These are phyloP conservation scores for Climacium dendroides DNA, from an alignment of 225 moss, liverwort and hornwort genomes.

Conservation along the genomic window DNA sequence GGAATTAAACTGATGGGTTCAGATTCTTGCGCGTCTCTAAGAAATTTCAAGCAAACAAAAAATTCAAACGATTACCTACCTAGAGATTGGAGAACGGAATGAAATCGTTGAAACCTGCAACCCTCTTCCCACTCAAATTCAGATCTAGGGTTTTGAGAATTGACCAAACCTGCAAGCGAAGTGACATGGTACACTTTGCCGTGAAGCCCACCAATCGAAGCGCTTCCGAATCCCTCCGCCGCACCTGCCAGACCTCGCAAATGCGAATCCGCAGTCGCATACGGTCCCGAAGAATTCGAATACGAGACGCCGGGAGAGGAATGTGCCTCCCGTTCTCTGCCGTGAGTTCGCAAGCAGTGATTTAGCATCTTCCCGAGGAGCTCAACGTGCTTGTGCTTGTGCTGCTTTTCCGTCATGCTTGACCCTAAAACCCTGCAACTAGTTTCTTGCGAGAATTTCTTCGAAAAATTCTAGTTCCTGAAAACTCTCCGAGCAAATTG, in stretches of 20 bases:
- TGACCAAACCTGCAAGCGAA: slow-evolving; percentile 17
- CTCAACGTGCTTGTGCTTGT: background rate
- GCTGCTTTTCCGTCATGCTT: background rate
- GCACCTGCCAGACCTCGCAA: slow-evolving; percentile 19
- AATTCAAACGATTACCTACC: background rate
- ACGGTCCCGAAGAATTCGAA: background rate
- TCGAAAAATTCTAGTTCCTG: background rate
- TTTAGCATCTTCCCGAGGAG: background rate
- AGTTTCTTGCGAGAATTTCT: background rate
- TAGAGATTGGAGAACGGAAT: background rate
- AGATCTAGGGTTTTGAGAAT: background rate
- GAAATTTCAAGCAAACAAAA: background rate
- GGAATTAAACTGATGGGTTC: background rate
- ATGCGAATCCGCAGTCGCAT: slow-evolving; percentile 10
- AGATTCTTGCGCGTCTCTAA: background rate
- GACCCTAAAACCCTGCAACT: no score
- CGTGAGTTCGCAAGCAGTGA: background rate
- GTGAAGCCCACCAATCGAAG: slow-evolving; percentile 3
- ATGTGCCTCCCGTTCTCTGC: background rate
- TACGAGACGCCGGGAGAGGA: background rate
- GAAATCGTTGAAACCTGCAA: background rate
- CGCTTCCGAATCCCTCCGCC: slow-evolving; percentile 23
- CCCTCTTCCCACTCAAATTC: background rate
- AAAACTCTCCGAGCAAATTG: background rate
- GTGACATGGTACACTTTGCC: slow-evolving; percentile 26